phyloP scores from a whole-genome alignment of 306 rosid species.

The Ormosia emarginata region DNA sequence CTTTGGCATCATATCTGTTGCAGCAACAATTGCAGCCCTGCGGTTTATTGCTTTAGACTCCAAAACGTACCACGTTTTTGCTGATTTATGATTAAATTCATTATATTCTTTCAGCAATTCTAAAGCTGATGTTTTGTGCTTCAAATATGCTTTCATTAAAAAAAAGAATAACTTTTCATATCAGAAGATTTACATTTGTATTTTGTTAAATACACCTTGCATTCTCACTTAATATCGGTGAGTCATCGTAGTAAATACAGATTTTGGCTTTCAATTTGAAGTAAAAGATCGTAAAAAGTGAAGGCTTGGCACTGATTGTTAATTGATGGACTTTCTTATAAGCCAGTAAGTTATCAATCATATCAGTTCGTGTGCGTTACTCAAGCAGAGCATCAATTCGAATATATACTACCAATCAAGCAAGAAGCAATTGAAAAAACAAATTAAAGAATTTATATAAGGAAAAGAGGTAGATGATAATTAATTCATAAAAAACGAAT shows the following conservation, averaged over 20 bases:
- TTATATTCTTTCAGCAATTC: slow-evolving; percentile 6
- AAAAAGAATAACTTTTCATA: neutral
- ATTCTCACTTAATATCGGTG: neutral
- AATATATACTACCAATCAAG: neutral
- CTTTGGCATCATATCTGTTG: slow-evolving; percentile 69
- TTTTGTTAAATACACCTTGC: neutral
- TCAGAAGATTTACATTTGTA: neutral
- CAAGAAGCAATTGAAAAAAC: neutral
- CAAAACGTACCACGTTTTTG: slow-evolving; percentile 66
- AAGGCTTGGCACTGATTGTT: neutral
- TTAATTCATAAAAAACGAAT: neutral
- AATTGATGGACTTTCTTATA: neutral
- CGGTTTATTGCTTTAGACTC: slow-evolving; percentile 85
- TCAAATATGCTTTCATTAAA: neutral
- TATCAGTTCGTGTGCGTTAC: neutral
- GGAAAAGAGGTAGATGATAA: neutral
- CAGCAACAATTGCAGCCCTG: slow-evolving; percentile 75
- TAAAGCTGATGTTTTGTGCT: neutral
- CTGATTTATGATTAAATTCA: slow-evolving; percentile 55
- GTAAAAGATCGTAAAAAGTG: neutral
- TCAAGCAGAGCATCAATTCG: neutral
- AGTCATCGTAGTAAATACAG: neutral
- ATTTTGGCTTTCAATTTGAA: neutral
- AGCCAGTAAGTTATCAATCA: neutral
- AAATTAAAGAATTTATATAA: neutral